phyloP scores from a whole-genome alignment of 1,139 yeast genomes.

The Taphrina betulina region DNA sequence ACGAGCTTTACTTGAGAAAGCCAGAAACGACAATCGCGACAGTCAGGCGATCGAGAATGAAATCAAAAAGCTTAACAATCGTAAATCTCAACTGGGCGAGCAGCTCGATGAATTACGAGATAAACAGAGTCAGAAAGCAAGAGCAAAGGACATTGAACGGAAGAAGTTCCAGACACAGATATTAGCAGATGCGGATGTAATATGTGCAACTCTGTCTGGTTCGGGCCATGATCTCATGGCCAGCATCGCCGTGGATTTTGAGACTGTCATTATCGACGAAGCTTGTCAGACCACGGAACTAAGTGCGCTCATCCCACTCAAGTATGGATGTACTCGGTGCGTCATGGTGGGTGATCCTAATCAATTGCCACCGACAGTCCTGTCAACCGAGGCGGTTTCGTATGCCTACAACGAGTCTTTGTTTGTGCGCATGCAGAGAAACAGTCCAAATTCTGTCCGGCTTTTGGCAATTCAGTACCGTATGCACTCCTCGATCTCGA shows the following conservation, averaged over 20 bases:
- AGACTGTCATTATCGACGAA: constrained; percentile 94
- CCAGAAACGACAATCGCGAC: constrained; percentile 34
- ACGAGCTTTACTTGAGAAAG: constrained; percentile 46
- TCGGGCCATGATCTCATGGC: constrained; percentile 88
- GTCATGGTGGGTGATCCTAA: constrained; percentile 99
- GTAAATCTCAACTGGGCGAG: constrained; percentile 68
- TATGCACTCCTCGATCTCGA: constrained; percentile 92
- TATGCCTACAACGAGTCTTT: constrained; percentile 84
- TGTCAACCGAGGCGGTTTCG: constrained; percentile 81
- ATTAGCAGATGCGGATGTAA: constrained; percentile 74
- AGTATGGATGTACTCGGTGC: constrained; percentile 88
- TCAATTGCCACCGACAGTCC: constrained; percentile 97
- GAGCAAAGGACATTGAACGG: constrained; percentile 77
- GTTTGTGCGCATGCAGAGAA: constrained; percentile 88
- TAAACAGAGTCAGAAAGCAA: constrained; percentile 59
- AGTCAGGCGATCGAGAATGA: constrained; percentile 40
- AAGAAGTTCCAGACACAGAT: constrained; percentile 72
- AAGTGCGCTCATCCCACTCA: constrained; percentile 84
- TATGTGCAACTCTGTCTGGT: constrained; percentile 91
- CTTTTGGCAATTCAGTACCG: constrained; percentile 93
- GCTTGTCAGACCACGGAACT: constrained; percentile 97
- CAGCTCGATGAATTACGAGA: constrained; percentile 80
- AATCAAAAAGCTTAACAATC: constrained; percentile 49
- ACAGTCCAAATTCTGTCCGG: constrained; percentile 60
- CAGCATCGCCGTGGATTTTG: constrained; percentile 71